Base-by-base conservation (phyloP, 2,329 filamentous ascomycete species). In the Xylaria sp. region DNA sequence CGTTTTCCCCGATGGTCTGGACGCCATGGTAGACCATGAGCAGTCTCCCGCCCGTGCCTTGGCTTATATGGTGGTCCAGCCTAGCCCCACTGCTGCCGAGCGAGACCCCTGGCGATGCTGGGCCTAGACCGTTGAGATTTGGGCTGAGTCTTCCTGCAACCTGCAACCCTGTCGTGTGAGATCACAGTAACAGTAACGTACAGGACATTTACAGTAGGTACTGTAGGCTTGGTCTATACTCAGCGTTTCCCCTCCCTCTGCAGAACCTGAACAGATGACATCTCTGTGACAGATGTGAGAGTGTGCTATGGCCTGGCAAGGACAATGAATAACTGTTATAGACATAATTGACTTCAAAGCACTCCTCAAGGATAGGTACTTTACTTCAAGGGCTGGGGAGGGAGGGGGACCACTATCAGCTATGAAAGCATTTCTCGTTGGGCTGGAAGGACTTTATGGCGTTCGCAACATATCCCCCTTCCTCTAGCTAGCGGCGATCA, bases 101-200 rank as follows among this genome's bases (percentile, higher is more conserved):
- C 27, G 44, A 40, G 52, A 56, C 40, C 57, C 59, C 51, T 62
- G 57, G 29, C 43, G 40, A 19, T 25, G 38, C 29, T 38, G 54
- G 62, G 64, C 40, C 64, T 67, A 67, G 64, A 65, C 62, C 58
- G 19, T 60, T 23, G 40, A 19, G 17, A 55, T 44, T 31, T 33
- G 54, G 49, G 6, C 21, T 43, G 52, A 54, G 49, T 48, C 21
- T 46, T 54, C 19, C 41, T 54, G 40, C 37, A 47, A 46, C 40
- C 51, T 29, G 1, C 27, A 48, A 48, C 27, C 47, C 38, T 53
- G 51, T 35, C 47, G 38, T 19, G 43, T 38, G 35, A 41, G 49
- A 54, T 48, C 37, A 37, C 58, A 40, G 33, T 31, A 27, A 31
- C 25, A 46, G n/a, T 17, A 21, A n/a, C n/a, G n/a, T n/a, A n/a